These are phyloP conservation scores for Populus hybrid DNA, from an alignment of 441 rosid species.

Conservation along the genomic window DNA sequence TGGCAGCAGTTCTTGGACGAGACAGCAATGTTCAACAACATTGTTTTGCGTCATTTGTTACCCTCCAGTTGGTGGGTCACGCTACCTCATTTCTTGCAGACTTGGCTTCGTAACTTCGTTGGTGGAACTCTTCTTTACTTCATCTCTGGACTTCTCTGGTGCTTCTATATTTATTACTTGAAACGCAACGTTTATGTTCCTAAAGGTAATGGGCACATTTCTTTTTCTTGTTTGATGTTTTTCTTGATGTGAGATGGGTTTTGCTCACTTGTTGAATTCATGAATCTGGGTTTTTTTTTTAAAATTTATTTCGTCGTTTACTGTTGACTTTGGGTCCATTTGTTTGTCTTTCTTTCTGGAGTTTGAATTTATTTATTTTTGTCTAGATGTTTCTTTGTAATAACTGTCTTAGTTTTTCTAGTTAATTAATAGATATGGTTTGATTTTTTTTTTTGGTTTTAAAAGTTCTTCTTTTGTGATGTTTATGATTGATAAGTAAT, in stretches of 20 bases:
- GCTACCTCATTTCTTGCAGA: constrained; percentile 66
- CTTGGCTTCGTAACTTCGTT: constrained; percentile 86
- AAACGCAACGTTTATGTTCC: constrained; percentile 72
- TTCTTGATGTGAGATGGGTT: not conserved
- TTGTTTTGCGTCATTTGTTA: constrained; percentile 56
- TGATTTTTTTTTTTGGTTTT: not conserved
- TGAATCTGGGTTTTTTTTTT: not conserved
- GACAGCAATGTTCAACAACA: constrained; percentile 59
- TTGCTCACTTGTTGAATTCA: not conserved
- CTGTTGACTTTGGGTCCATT: not conserved
- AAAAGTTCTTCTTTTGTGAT: not conserved
- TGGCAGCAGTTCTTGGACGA: constrained; percentile 56
- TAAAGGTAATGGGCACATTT: constrained; percentile 43
- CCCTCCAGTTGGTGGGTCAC: constrained; percentile 53
- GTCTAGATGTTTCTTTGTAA: not conserved
- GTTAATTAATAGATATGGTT: not conserved
- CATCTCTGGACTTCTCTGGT: constrained; percentile 82
- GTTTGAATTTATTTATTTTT: not conserved
- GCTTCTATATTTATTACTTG: constrained; percentile 77
- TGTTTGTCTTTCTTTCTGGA: not conserved
- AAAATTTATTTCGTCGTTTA: too few relatives aligned
- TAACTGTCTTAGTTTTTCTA: not conserved
- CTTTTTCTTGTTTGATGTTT: not conserved
- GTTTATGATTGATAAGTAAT: not conserved
- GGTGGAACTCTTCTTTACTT: constrained; percentile 71